These are phyloP conservation scores for Cadophora gregata DNA, from an alignment of 2,329 filamentous ascomycete species.

Conservation along the genomic window DNA sequence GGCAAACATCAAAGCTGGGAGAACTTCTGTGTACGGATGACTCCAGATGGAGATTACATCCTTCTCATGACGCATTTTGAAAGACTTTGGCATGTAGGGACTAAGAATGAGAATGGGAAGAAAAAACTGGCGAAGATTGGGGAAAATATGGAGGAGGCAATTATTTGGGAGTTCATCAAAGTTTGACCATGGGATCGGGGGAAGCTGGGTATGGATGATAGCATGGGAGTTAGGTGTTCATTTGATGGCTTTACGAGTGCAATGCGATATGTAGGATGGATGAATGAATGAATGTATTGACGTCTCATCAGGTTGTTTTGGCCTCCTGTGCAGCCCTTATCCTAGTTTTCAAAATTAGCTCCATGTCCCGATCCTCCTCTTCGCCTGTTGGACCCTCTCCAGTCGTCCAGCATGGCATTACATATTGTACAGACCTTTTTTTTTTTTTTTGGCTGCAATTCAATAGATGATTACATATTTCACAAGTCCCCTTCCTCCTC, in stretches of 20 bases:
- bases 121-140: constrained; percentile 33
- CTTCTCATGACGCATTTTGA: constrained; percentile 36
- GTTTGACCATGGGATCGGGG: constrained; percentile 15
- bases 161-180: constrained; percentile 36
- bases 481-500: constrained; percentile 19
- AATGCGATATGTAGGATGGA: not conserved
- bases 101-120: constrained; percentile 21
- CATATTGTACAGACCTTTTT: not conserved
- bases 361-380: not conserved
- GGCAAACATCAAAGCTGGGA: constrained; percentile 31
- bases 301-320: not conserved
- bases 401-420: not conserved
- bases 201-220: not conserved
- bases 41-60: constrained; percentile 33
- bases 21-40: constrained; percentile 34
- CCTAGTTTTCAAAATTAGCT: not conserved
- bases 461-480: too few relatives aligned
- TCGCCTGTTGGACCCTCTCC: not conserved
- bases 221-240: not conserved
- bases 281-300: not conserved
- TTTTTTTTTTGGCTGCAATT: not conserved
- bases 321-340: not conserved
- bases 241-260: not conserved
- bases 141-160: constrained; percentile 21
- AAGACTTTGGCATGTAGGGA: constrained; percentile 34